These are phyloP conservation scores for Aurifilum marmelostoma DNA, from an alignment of 2,329 filamentous ascomycete species.

Conservation along the genomic window DNA sequence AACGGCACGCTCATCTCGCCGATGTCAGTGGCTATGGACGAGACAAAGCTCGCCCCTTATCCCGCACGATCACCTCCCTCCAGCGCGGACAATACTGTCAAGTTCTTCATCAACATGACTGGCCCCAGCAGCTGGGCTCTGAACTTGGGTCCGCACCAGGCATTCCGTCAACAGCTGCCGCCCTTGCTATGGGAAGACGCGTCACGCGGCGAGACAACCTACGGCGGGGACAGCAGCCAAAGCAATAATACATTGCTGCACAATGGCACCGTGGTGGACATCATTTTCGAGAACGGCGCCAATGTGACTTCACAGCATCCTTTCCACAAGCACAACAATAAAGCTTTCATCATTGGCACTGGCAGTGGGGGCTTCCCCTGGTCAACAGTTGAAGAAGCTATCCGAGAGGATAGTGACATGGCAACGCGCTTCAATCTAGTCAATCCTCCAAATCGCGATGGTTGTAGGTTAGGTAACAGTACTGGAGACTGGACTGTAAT, in stretches of 20 bases:
- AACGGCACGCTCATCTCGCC: slow-evolving; percentile 27
- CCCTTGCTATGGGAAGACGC: slow-evolving; percentile 29
- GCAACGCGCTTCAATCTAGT: slow-evolving; percentile 47
- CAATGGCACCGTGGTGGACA: slow-evolving; percentile 35
- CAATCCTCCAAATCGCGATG: slow-evolving; percentile 28
- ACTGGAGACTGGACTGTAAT: slow-evolving; percentile 30
- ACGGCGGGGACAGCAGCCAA: slow-evolving; percentile 19
- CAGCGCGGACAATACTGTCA: slow-evolving; percentile 27
- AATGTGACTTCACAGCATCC: slow-evolving; percentile 33
- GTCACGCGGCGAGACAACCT: slow-evolving; percentile 30
- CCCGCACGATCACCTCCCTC: slow-evolving; percentile 26
- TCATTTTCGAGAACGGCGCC: slow-evolving; percentile 34
- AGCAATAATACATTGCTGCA: slow-evolving; percentile 20
- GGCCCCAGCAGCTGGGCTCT: slow-evolving; percentile 27
- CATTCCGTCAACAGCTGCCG: slow-evolving; percentile 31
- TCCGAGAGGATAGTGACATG: slow-evolving; percentile 47
- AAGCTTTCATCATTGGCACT: slow-evolving; percentile 34
- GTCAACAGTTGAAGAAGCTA: slow-evolving; percentile 41
- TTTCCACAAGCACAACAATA: slow-evolving; percentile 37
- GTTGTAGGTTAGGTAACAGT: slow-evolving; percentile 26
- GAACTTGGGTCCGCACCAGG: slow-evolving; percentile 31
- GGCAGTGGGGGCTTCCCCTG: slow-evolving; percentile 35
- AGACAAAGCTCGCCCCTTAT: slow-evolving; percentile 28
- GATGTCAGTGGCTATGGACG: slow-evolving; percentile 23
- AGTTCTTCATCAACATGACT: slow-evolving; percentile 31